Evolutionary conservation across 225 moss, liverwort and hornwort species (phyloP).

Genomic region (Neckera pumila): DNA sequence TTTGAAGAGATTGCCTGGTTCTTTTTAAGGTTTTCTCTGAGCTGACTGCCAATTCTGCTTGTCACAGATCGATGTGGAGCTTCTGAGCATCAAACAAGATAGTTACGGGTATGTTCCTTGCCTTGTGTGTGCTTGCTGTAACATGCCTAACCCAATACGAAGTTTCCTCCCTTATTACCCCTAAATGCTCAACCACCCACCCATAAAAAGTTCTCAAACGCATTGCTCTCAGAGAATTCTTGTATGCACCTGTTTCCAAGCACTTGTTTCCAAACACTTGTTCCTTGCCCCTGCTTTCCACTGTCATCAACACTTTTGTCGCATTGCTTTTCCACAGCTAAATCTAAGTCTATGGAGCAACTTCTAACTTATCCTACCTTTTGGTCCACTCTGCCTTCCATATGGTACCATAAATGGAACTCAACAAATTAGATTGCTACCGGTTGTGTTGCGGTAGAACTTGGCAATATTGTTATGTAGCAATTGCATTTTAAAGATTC

Average conservation of each 20-base stretch:
- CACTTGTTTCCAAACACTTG: background rate
- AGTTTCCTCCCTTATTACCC: background rate
- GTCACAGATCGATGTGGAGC: slow-evolving; percentile 30
- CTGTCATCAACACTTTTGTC: background rate
- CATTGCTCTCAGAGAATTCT: background rate
- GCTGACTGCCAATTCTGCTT: background rate
- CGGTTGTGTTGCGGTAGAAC: background rate
- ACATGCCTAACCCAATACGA: background rate
- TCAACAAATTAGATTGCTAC: background rate
- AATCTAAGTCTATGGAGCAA: background rate
- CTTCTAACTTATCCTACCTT: background rate
- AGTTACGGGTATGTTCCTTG: slow-evolving; percentile 3
- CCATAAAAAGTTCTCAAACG: background rate
- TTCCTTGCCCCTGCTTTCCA: background rate
- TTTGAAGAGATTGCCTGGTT: background rate
- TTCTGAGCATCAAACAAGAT: slow-evolving; percentile 32
- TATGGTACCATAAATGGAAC: background rate
- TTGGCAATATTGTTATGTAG: background rate
- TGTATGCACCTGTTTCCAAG: background rate
- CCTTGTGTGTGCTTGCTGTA: background rate
- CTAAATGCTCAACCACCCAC: background rate
- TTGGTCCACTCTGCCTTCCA: background rate
- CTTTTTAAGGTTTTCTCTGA: background rate
- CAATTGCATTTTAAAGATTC: background rate
- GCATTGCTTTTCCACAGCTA: background rate